phyloP scores from a whole-genome alignment of 1,284 basidiomycete species.

The Microbotryomycetes sp. region DNA sequence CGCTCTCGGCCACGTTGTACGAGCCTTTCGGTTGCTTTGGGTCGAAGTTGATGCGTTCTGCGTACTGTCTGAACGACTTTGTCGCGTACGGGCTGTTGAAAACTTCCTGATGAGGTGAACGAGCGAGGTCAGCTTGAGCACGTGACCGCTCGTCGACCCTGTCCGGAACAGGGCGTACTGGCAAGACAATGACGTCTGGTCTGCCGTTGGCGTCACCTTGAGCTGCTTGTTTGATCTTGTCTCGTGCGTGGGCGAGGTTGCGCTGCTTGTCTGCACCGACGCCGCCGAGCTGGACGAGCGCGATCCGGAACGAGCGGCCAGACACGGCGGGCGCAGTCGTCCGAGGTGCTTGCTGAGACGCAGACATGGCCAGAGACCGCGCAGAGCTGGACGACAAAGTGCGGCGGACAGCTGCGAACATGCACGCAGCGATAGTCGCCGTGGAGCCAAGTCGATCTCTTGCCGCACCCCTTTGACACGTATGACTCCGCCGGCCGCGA shows the following conservation, averaged over 20 bases:
- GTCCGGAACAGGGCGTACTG: slow-evolving; percentile 44
- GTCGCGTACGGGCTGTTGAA: slow-evolving; percentile 96
- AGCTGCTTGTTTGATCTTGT: slow-evolving; percentile 52
- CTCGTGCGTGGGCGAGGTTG: slow-evolving; percentile 65
- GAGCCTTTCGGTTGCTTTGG: slow-evolving; percentile 29
- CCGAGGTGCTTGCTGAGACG: background rate
- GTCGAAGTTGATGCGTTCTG: slow-evolving; percentile 63
- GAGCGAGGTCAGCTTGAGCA: background rate
- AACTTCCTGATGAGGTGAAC: slow-evolving; percentile 60
- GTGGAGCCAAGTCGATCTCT: too few relatives aligned
- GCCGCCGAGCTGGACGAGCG: slow-evolving; percentile 74
- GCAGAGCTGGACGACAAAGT: too few relatives aligned
- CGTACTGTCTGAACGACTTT: slow-evolving; percentile 51
- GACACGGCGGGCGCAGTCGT: slow-evolving; percentile 2
- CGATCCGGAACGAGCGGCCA: slow-evolving; percentile 59
- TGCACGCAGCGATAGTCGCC: too few relatives aligned
- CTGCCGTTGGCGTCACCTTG: slow-evolving; percentile 43
- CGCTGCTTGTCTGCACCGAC: slow-evolving; percentile 59
- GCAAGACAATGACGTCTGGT: slow-evolving; percentile 78
- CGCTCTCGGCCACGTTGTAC: slow-evolving; percentile 54
- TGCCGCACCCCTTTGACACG: too few relatives aligned
- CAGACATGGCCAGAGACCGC: too few relatives aligned
- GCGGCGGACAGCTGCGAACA: too few relatives aligned
- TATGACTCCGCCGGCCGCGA: too few relatives aligned
- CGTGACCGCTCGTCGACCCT: background rate